These are phyloP conservation scores for Macrocybe gigantea DNA, from an alignment of 768 basidiomycete species.

Conservation along the genomic window DNA sequence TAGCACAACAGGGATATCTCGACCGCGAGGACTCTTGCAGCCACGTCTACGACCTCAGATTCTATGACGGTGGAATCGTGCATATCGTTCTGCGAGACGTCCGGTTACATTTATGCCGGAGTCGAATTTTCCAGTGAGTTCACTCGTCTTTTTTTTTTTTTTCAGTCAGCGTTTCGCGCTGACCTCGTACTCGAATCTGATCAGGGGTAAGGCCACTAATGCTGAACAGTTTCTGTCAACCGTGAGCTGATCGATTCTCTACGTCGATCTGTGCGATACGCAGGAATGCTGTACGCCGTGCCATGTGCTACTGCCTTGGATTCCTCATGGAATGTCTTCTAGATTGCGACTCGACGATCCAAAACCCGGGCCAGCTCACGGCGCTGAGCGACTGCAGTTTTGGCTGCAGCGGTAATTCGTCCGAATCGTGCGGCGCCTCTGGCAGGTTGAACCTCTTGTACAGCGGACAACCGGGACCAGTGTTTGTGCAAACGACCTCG, in stretches of 20 bases:
- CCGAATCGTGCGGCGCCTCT: conserved; percentile 51
- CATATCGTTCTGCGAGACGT: conserved; percentile 28
- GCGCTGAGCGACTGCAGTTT: conserved; percentile 43
- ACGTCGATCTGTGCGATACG: neutral
- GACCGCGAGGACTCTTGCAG: conserved; percentile 46
- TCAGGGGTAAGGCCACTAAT: conserved; percentile 9
- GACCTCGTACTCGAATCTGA: neutral
- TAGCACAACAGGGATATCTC: conserved; percentile 25
- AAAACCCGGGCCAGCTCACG: conserved; percentile 39
- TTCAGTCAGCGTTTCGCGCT: neutral
- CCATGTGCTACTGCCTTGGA: neutral
- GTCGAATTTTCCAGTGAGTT: conserved; percentile 52
- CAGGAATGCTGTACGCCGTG: conserved; percentile 36
- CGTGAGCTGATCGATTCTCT: neutral
- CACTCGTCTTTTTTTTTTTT: neutral
- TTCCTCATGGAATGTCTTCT: neutral
- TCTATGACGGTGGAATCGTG: conserved; percentile 50
- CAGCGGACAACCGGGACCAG: conserved; percentile 46
- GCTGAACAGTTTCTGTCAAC: conserved; percentile 1
- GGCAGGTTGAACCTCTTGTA: conserved; percentile 47
- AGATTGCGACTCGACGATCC: conserved; percentile 59
- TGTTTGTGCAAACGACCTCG: conserved; percentile 19
- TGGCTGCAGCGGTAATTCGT: conserved; percentile 47
- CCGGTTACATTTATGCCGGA: conserved; percentile 50
- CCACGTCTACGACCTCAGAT: conserved; percentile 33